phyloP scores from a whole-genome alignment of 805 yeast genomes.

The Yarrowia osloensis region DNA sequence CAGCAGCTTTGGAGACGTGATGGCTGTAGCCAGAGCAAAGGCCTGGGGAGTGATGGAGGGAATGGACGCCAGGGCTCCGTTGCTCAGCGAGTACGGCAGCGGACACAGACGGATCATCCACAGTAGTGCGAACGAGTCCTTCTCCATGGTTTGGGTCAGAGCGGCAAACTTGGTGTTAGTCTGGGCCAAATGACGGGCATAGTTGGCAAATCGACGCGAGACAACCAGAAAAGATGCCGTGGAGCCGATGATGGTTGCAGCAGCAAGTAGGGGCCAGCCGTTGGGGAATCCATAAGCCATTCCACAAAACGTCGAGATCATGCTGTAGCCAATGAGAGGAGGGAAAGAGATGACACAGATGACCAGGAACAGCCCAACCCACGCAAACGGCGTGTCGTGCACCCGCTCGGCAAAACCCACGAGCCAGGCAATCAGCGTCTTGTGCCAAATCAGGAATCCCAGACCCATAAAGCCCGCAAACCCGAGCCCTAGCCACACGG shows the following conservation, averaged over 20 bases:
- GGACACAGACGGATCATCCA: conserved; percentile 84
- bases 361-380: conserved; percentile 50
- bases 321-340: conserved; percentile 81
- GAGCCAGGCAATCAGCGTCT: conserved; percentile 40
- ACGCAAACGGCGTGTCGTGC: conserved; percentile 42
- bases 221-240: conserved; percentile 57
- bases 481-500: conserved; percentile 31
- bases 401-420: conserved; percentile 41
- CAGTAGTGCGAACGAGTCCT: conserved; percentile 64
- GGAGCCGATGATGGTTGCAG: conserved; percentile 73
- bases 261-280: conserved; percentile 78
- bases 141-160: conserved; percentile 71
- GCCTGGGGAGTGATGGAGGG: conserved; percentile 67
- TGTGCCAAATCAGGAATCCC: conserved; percentile 43
- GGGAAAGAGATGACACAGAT: conserved; percentile 80
- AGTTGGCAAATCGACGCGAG: conserved; percentile 53
- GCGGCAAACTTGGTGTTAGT: conserved; percentile 69
- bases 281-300: conserved; percentile 76
- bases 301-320: conserved; percentile 67
- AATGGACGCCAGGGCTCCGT: conserved; percentile 88
- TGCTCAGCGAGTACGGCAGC: conserved; percentile 86
- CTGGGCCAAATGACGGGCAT: conserved; percentile 62
- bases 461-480: conserved; percentile 31
- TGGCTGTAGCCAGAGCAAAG: conserved; percentile 67
- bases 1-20: conserved; percentile 82